Conservation (phyloP, 2,329 filamentous ascomycete species). For the Phaeosphaeria sp. region DNA sequence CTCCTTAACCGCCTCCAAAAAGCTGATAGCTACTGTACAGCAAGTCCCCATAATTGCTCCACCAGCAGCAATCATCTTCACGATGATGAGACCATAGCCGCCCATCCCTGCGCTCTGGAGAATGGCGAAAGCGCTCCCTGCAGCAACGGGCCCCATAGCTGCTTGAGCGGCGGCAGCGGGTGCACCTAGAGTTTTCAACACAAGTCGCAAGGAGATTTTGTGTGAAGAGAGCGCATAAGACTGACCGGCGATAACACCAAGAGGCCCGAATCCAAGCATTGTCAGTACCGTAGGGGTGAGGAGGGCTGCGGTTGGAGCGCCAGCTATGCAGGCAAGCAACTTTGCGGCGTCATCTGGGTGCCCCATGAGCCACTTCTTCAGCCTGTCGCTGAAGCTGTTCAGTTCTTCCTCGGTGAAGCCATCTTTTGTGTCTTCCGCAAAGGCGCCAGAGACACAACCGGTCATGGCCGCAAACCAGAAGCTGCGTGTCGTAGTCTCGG, state of each 20-base stretch:
- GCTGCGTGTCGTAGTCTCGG: not conserved
- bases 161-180: slow-evolving; percentile 19
- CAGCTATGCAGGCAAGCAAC: slow-evolving; percentile 4
- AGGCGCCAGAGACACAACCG: not conserved
- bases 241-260: slow-evolving; percentile 20
- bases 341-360: not conserved
- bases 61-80: slow-evolving; percentile 18
- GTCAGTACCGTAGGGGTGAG: slow-evolving; percentile 3
- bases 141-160: slow-evolving; percentile 17
- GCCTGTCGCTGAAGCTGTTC: not conserved
- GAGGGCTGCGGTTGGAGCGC: slow-evolving; percentile 11
- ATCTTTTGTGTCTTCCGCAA: not conserved
- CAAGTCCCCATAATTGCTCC: not conserved
- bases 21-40: not conserved
- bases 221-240: not conserved
- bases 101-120: slow-evolving; percentile 29
- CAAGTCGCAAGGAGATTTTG: too few species aligned
- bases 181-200: slow-evolving; percentile 12
- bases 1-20: not conserved
- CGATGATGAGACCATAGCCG: slow-evolving; percentile 12
- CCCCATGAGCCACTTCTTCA: not conserved
- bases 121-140: slow-evolving; percentile 20
- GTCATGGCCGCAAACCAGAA: not conserved
- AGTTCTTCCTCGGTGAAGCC: not conserved
- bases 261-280: slow-evolving; percentile 15